Base-by-base conservation (phyloP, 495 filamentous ascomycete genomes). In the Chlorociboria aeruginascens region DNA sequence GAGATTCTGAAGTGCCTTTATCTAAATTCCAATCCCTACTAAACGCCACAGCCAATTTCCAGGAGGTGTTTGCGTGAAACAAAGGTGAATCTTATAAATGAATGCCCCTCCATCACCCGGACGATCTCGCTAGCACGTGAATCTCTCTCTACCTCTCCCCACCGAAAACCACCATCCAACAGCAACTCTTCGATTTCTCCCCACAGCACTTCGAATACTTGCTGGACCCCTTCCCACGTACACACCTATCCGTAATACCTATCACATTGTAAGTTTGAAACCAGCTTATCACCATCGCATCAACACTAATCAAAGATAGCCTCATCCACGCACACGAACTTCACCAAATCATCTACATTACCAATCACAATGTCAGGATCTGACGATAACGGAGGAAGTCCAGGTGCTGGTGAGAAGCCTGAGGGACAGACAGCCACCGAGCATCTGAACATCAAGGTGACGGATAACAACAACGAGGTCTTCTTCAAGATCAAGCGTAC, bases 401-500 rank as follows among this genome's bases (percentile, higher is more conserved):
- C 71, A 53, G 73, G 72, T 35, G 79, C 74, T 46, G 76, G 81
- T 35, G 72, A 72, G 32, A 76, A 76, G 46, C 75, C 73, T 11
- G 66, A 67, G 35, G 58, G 51, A 46, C 61, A 60, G 31, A 55
- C 57, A 9, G 57, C 51, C 37, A 66, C 73, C 20, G 93, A 97
- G 65, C 93, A 99, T 64, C 73, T 99, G 7, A 99, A 99, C 65
- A 97, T 99, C 73, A 99, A 99, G 62, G 93, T 99, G n/a, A 97
- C 93, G 0, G 93, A 99, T 56, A 95, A 95, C 69, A 95, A 99
- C 71, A 99, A 99, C 59, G 93, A 99, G 57, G 93, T 99, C 54
- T 99, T 99, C 67, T 99, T 99, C 74, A 99, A 99, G 74, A 99
- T 99, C 68, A 99, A 99, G 79, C 84, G 90, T 6, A 88, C 84